Percentiles rank a stretch among this genome's conserved stretches.
phyloP scores from a whole-genome alignment of 2,329 filamentous ascomycete species.

The Colletotrichum noveboracense region DNA sequence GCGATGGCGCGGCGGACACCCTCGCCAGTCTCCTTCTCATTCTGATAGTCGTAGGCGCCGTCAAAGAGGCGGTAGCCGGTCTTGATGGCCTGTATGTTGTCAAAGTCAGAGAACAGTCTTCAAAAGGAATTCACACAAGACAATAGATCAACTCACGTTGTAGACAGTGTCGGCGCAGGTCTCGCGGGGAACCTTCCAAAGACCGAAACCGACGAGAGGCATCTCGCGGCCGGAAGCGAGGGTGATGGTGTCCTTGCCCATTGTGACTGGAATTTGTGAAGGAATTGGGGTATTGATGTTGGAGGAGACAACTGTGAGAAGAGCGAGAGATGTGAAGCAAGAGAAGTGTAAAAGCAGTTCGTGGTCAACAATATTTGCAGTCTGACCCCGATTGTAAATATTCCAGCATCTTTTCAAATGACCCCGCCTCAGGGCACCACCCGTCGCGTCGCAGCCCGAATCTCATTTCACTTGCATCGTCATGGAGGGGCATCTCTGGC shows the following conservation, averaged over 20 bases:
- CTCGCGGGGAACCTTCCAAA: conserved; percentile 69
- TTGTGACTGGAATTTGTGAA: not conserved
- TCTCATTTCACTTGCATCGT: not conserved
- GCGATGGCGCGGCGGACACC: conserved; percentile 63
- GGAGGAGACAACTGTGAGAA: not conserved
- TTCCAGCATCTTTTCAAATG: not conserved
- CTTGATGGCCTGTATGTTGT: conserved; percentile 47
- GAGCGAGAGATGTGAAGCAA: not conserved
- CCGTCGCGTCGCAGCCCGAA: not conserved
- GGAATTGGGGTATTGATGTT: not conserved
- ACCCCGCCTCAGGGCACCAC: not conserved
- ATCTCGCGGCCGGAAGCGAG: conserved; percentile 54
- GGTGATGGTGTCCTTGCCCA: conserved; percentile 43
- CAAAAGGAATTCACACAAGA: accelerated
- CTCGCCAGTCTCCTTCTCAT: conserved; percentile 69
- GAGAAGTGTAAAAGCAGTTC: not conserved
- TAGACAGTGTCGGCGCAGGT: conserved; percentile 64
- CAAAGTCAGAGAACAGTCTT: not conserved
- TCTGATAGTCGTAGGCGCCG: conserved; percentile 63
- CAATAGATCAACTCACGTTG: conserved; percentile 35
- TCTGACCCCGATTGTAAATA: not conserved
- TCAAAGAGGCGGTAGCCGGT: conserved; percentile 58
- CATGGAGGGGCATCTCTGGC: not conserved
- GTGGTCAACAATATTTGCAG: not conserved
- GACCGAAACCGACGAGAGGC: conserved; percentile 67